Base-by-base conservation (phyloP, 208 protist genomes). In the Leishmania mexicana region DNA sequence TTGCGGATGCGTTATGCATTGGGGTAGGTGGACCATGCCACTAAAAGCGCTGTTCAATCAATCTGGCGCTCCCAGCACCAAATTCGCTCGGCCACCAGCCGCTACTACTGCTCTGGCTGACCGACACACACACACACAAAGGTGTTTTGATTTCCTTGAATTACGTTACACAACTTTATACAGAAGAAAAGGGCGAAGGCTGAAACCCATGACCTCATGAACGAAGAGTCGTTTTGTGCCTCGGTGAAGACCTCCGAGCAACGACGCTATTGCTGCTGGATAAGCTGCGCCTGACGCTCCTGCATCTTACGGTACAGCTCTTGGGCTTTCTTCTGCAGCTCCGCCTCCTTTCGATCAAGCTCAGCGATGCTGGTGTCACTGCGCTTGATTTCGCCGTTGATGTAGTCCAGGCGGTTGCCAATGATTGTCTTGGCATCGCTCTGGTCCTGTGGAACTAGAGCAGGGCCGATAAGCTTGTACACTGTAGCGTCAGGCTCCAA, bases 391-490 rank as follows among this genome's bases (percentile, higher is more conserved):
- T 98, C 95, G 28, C 89, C 89, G 80, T 94, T 96, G 85, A 99
- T 98, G 83, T 98, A 98, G 53, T 99, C 95, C 47, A 99, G 91
- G 70, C 97, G 94, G 74, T 97, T 98, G 45, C 86, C 81, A 10
- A 99, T 93, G 73, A 98, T 98, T 28, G 87, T 91, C 81, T 96
- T 97, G 19, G 96, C 98, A 80, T 99, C 98, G 49, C 81, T 90
- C 79, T 94, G 93, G 68, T 98, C 96, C 80, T 99, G 97, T 11
- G 94, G 94, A 64, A 99, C 93, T 62, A 99, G 92, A 35, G 94
- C 98, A 49, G 98, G 97, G 19, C 98, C 98, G 75, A 98, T 98
- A 21, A 99, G 92, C 84, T 99, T 99, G 85, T 98, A 99, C 47
- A 99, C 96, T 47, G 85, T 90, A 2, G 94, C 96, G 54, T 97